Percentiles rank a stretch among this genome's conserved stretches.
phyloP scores from a whole-genome alignment of 257 asterid species.

The Capsicum pubescens region DNA sequence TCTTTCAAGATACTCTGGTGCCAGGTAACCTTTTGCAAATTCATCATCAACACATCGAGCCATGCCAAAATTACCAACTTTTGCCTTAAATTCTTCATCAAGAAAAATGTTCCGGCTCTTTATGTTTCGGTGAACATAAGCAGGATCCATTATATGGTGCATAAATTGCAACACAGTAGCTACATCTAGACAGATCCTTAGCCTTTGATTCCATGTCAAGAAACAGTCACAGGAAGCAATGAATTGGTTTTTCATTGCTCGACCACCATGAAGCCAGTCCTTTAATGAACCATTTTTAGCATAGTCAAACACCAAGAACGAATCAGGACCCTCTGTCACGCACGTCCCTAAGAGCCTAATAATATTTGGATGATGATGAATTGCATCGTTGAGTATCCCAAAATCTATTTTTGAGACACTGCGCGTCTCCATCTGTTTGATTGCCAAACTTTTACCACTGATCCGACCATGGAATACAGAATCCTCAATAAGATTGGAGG shows the following conservation, averaged over 20 bases:
- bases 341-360: constrained; percentile 64
- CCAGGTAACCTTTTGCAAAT: constrained; percentile 48
- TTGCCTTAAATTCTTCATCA: constrained; percentile 74
- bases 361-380: constrained; percentile 63
- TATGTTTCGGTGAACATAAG: constrained; percentile 62
- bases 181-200: constrained; percentile 65
- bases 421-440: constrained; percentile 49
- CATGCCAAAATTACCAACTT: constrained; percentile 78
- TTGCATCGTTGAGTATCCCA: constrained; percentile 46
- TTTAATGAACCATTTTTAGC: constrained; percentile 75
- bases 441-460: constrained; percentile 64
- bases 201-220: constrained; percentile 75
- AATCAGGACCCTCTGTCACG: constrained; percentile 49
- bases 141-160: constrained; percentile 78
- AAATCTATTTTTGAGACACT: constrained; percentile 48
- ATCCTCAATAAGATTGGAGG: constrained; percentile 58
- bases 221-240: constrained; percentile 82
- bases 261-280: constrained; percentile 92
- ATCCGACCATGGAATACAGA: constrained; percentile 76
- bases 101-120: constrained; percentile 69
- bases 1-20: constrained; percentile 54
- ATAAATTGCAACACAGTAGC: constrained; percentile 75
- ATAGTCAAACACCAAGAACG: constrained; percentile 65
- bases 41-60: constrained; percentile 40
- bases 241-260: constrained; percentile 87